Base-by-base conservation (phyloP, 306 rosid species). In the Vicia faba region DNA sequence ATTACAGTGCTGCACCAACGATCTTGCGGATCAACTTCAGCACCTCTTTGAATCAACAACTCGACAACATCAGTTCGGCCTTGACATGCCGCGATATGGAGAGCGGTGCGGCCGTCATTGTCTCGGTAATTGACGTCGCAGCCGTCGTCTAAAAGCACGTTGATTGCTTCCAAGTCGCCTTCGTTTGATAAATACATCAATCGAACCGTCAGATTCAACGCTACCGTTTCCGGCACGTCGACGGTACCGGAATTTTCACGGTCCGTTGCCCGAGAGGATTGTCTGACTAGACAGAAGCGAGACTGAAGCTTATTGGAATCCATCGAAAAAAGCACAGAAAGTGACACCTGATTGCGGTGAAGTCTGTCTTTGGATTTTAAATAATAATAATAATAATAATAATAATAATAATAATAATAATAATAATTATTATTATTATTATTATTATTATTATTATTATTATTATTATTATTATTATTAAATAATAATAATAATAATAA, bases 1-100 rank as follows among this genome's bases (percentile, higher is more conserved):
- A 23, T 82, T 83, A 93, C 98, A 61, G 95, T 79, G 81, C 98
- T 93, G 12, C 96, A 93, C 98, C 98, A 93, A 12, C 96, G 86
- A 70, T 93, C 98, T 31, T 60, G 72, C 0, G 84, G 78, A 66
- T 93, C 87, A 15, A 89, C 82, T 7, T 69, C 68, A 23, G 98
- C 96, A 0, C 90, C 95, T 29, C 79, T 82, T 14, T 57, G 86
- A 15, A 93, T 88, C 75, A 93, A 75, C 70, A 88, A 66, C 11
- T 78, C 78, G 19, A 93, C 96, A 26, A 89, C 89, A 16, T 93
- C 86, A 45, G 73, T 71, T 43, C 48, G 75, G 13, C 85, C 89
- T 71, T 93, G 96, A 49, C 98, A 93, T 0, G 97, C 88, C 46
- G 97, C 95, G 60, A 93, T 72, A 18, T 93, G 98, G 20, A 93